These are phyloP conservation scores for Cystofilobasidium bisporidii DNA, from an alignment of 768 basidiomycete genomes.

Conservation along the genomic window DNA sequence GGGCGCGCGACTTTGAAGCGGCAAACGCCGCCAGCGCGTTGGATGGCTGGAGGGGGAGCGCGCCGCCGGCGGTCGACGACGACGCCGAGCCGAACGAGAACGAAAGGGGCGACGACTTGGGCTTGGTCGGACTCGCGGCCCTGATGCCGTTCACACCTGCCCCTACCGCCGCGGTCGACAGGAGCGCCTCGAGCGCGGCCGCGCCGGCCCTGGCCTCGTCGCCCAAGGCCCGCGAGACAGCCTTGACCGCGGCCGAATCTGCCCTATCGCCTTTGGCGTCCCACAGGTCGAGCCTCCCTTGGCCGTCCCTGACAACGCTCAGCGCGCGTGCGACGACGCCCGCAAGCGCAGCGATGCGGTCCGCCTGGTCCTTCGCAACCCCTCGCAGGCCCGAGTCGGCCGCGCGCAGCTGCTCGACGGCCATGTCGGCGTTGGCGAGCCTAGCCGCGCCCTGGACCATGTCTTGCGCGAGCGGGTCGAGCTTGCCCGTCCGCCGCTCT, in stretches of 20 bases:
- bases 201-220: background rate
- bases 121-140: background rate
- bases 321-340: slow-evolving; percentile 74
- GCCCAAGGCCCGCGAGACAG: background rate
- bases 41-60: background rate
- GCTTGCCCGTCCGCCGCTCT: slow-evolving; percentile 65
- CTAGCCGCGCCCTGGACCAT: slow-evolving; percentile 62
- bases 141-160: background rate
- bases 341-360: slow-evolving; percentile 58
- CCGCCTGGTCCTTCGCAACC: slow-evolving; percentile 56
- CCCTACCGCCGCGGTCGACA: background rate
- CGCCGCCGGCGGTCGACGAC: background rate
- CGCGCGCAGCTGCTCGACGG: slow-evolving; percentile 55
- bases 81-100: background rate
- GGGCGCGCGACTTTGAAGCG: background rate
- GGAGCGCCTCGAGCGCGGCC: slow-evolving; percentile 7
- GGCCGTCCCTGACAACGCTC: slow-evolving; percentile 56
- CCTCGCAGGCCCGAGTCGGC: slow-evolving; percentile 57
- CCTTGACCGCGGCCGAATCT: slow-evolving; percentile 3
- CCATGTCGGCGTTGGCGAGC: slow-evolving; percentile 60
- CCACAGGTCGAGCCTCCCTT: slow-evolving; percentile 28
- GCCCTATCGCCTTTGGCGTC: background rate
- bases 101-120: background rate
- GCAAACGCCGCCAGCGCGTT: background rate
- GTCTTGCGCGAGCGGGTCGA: slow-evolving; percentile 61